Evolutionary conservation across 495 filamentous ascomycete species (phyloP), one percentile per base, ranked within the genome.

Genomic region (Barbatosphaeria neglecta): DNA sequence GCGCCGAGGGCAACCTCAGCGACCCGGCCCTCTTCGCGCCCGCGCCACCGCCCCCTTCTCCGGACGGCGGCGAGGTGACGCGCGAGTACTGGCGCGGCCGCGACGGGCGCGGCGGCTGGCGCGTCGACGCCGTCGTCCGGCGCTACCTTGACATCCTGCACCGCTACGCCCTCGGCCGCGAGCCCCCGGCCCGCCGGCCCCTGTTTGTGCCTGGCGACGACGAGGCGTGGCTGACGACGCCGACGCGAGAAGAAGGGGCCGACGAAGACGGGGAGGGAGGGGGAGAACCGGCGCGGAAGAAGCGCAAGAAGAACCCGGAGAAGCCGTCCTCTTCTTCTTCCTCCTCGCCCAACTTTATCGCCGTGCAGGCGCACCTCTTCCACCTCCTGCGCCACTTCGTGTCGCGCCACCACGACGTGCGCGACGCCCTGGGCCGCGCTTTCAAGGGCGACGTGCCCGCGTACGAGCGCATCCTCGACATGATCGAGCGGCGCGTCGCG

Each of bases 311-410:
- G 57, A 67, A 71, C 35, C 54, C 47, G 19, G 40, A 58, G 24
- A 74, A 73, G 54, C 52, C 64, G 25, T 69, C 77, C 52, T 66
- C 63, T 42, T 47, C 77, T 51, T 66, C 63, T 42, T 47, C 59
- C 22, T 65, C 65, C 13, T 81, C 82, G 22, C 78, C 89, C 6
- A 96, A 87, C 54, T 68, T 93, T 20, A 69, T 76, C n/a, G 79
- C 79, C 24, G 84, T 99, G 70, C 90, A 95, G 59, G 76, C 84
- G 3, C 92, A 99, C 64, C 75, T 95, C 28, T 99, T 99, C 70
- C 84, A 94, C 58, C 73, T 99, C 20, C 79, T 95, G 8, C 80
- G 90, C 4, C 75, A 88, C 3, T 77, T 97, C 41, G 77, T 97
- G 33, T 65, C 80, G 0, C 73, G 65, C 27, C 84, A 95, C 59